phyloP scores from a whole-genome alignment of 2,329 filamentous ascomycete species.

The Tricladium varicosporioides region DNA sequence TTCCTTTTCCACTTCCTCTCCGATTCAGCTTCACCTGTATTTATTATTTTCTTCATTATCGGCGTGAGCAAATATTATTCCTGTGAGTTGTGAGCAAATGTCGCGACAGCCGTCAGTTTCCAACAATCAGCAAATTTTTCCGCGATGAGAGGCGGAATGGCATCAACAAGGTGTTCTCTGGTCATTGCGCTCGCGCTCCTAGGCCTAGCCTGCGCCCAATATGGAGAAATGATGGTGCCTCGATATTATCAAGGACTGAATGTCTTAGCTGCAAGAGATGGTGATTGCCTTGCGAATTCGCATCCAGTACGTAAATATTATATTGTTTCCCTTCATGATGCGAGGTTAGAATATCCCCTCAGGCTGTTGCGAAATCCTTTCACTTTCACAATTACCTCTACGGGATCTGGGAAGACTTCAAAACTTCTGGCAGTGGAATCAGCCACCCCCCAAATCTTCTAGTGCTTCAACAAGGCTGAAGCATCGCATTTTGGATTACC shows the following conservation, averaged over 20 bases:
- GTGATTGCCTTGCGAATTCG: conserved; percentile 19
- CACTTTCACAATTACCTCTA: no score
- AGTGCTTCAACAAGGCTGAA: no score
- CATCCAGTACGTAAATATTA: conserved; percentile 16
- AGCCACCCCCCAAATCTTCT: no score
- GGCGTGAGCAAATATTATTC: not conserved
- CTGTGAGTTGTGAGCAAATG: not conserved
- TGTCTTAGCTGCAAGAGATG: conserved; percentile 16
- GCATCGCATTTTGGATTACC: not conserved
- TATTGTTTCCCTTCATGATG: not conserved
- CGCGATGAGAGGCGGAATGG: conserved; percentile 10
- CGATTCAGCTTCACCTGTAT: not conserved
- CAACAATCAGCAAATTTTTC: not conserved
- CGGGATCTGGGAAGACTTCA: no score
- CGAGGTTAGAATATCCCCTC: no score
- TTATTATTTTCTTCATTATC: not conserved
- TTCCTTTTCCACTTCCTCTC: not conserved
- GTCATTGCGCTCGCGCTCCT: conserved; percentile 6
- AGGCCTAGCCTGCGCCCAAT: conserved; percentile 15
- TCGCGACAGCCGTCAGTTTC: not conserved
- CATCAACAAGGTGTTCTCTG: conserved; percentile 8
- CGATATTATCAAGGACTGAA: conserved; percentile 23
- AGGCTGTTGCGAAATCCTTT: no score
- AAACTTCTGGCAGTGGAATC: no score
- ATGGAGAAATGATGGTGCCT: conserved; percentile 28